phyloP scores from a whole-genome alignment of 306 rosid genomes.

The Quercus alba region DNA sequence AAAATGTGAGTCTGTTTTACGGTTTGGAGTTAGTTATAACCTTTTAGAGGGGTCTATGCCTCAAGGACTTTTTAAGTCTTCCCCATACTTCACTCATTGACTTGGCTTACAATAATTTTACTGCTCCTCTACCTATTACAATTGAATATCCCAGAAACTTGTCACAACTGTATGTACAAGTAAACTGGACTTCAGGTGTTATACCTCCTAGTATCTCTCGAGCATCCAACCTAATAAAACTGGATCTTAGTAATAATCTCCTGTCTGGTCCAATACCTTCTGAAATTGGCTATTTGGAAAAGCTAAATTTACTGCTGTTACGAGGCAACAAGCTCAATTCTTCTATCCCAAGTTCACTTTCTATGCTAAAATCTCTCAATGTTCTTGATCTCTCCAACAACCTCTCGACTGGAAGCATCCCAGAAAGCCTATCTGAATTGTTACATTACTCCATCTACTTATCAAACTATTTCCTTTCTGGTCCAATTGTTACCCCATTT shows the following conservation, averaged over 20 bases:
- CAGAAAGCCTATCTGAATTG: conserved; percentile 66
- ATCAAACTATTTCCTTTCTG: conserved; percentile 72
- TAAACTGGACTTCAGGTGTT: conserved; percentile 61
- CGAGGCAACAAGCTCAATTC: conserved; percentile 77
- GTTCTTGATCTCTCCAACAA: conserved; percentile 92
- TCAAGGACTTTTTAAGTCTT: conserved; percentile 51
- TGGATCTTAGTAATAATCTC: conserved; percentile 80
- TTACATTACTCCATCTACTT: conserved; percentile 83
- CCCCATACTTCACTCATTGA: conserved; percentile 83
- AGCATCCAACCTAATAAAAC: conserved; percentile 66
- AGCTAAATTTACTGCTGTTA: conserved; percentile 68
- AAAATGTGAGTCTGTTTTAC: conserved; percentile 53
- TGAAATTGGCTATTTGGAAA: conserved; percentile 64
- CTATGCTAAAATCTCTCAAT: conserved; percentile 61
- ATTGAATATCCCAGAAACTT: conserved; percentile 58
- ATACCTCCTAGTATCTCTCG: conserved; percentile 66
- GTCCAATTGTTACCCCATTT: conserved; percentile 71
- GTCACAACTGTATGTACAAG: conserved; percentile 76
- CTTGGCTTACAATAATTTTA: conserved; percentile 60
- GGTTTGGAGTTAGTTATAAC: conserved; percentile 77
- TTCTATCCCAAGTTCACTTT: conserved; percentile 70
- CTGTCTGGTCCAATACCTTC: conserved; percentile 76
- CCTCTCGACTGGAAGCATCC: conserved; percentile 70
- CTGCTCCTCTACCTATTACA: conserved; percentile 52
- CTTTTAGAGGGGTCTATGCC: conserved; percentile 65